Evolutionary conservation across 1,284 basidiomycete genomes (phyloP), one percentile per base, ranked within the genome.

Genomic region (Porogramme epimiltina): DNA sequence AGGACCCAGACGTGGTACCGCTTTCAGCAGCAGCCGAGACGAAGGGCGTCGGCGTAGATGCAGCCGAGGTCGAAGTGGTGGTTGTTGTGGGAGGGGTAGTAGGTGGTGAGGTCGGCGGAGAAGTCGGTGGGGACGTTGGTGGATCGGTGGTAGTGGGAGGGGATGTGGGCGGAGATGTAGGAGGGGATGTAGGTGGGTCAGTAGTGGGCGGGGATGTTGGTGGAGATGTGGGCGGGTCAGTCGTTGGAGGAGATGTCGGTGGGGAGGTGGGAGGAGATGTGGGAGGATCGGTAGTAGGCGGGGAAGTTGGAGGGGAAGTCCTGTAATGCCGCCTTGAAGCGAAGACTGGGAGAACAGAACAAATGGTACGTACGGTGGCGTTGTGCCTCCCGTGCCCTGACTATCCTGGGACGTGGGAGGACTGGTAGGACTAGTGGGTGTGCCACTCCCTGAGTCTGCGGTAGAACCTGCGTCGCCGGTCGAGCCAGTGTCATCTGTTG

Each of bases 21-120:
- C 13, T 31, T 8, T 6, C 6, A 13, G 28, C 28, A 13, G 28
- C 28, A 31, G 6, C 28, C 28, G 28, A 34, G 26, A 1, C 40
- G 56, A 13, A 58, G 54, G 28, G 13, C 13, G 28, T 43, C 2
- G 64, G 51, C 11, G 56, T 49, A 11, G 57, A 47, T 2, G 49
- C 48, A 6, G 56, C 44, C 22, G 61, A 49, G 15, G 56, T 45
- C 6, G 54, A 41, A 2, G 60, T 46, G 5, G 50, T 25, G 11
- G 28, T 31, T 31, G 28, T 31, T 31, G 51, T 46, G 2, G 54
- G 2, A 2, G 44, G 11, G 10, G 44, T 38, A 18, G 64, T 31
- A 3, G 51, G 10, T 4, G 56, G 45, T 0, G 56, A 55, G 19
- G 59, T 43, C 13, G 58, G 33, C 4, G 38, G 51, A 18, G 59